Evolutionary conservation across 371 early-diverging fungal genomes (phyloP).

Genomic region (Nematocida sp.): DNA sequence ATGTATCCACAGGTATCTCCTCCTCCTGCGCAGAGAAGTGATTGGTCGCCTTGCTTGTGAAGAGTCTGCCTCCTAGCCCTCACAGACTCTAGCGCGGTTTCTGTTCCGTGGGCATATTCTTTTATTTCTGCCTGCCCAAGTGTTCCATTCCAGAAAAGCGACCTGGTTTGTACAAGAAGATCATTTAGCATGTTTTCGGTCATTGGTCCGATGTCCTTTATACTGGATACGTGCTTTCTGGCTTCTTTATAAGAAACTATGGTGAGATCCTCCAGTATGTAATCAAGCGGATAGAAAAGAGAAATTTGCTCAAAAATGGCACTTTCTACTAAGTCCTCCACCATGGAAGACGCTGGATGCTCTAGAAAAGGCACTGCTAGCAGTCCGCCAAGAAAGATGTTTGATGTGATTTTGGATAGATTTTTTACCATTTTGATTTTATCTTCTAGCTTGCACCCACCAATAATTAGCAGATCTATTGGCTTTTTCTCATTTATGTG

Average conservation of each 20-base stretch:
- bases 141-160: constrained; percentile 95
- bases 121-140: constrained; percentile 93
- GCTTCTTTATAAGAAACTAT: background rate
- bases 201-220: constrained; percentile 79
- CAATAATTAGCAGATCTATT: constrained; percentile 89
- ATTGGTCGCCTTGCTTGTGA: constrained; percentile 64
- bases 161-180: constrained; percentile 77
- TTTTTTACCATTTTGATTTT: constrained; percentile 89
- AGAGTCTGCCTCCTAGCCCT: constrained; percentile 74
- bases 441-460: constrained; percentile 95
- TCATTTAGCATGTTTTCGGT: constrained; percentile 76
- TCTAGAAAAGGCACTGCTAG: constrained; percentile 96
- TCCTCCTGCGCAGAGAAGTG: constrained; percentile 75
- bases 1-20: constrained; percentile 96
- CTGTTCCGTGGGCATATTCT: constrained; percentile 83
- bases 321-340: constrained; percentile 78
- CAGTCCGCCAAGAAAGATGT: constrained; percentile 82
- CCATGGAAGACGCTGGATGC: constrained; percentile 75
- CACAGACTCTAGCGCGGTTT: constrained; percentile 78
- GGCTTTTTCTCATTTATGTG: constrained; percentile 17
- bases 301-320: constrained; percentile 79
- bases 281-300: constrained; percentile 73
- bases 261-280: constrained; percentile 71
- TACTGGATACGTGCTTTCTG: background rate
- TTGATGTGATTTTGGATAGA: constrained; percentile 75